Base-by-base conservation (phyloP, 2,329 filamentous ascomycete species). In the Xylaria sp. region DNA sequence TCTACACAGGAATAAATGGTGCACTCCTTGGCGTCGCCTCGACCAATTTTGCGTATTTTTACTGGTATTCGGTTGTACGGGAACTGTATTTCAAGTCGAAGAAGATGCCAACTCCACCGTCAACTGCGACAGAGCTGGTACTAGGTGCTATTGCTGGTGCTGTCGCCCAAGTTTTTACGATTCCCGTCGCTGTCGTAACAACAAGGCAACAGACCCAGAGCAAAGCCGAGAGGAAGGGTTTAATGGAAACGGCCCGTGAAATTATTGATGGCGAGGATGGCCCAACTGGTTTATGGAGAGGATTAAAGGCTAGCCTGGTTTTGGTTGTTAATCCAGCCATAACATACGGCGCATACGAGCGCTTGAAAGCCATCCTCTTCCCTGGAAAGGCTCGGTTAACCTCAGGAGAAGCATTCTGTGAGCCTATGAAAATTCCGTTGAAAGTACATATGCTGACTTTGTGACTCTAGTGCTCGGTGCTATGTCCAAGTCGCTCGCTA, bases 11-110 rank as follows among this genome's bases (percentile, higher is more conserved):
- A 69, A 94, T 99, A 80, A 87, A 89, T 69, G 94, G 95, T 60
- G 90, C 94, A 4, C 85, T 99, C 20, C 84, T 98, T 61, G 96
- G 96, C 63, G 96, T 99, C 44, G 95, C 94, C 1, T 98, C 94
- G 31, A 98, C 95, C 62, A 99, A 99, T 82, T 99, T 99, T 80
- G 96, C 96, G 76, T 99, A 99, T 83, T 99, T 99, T 81, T 99
- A 99, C 84, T 98, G 95, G 94, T 98, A 98, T 81, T 95, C 94
- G 5, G 83, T 96, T 34, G 93, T 98, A 39, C 90, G 96, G 72
- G 89, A 89, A 18, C 81, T 97, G 23, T 98, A 98, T 80, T 82
- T 93, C 74, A 88, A 87, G 73, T 83, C 88, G 50, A 80, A 86
- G 70, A 88, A 87, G 73, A 79, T 79, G 18, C 74, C 79, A 3